Base-by-base conservation (phyloP, 768 basidiomycete genomes). In the Candolleomyces aberdarensis region DNA sequence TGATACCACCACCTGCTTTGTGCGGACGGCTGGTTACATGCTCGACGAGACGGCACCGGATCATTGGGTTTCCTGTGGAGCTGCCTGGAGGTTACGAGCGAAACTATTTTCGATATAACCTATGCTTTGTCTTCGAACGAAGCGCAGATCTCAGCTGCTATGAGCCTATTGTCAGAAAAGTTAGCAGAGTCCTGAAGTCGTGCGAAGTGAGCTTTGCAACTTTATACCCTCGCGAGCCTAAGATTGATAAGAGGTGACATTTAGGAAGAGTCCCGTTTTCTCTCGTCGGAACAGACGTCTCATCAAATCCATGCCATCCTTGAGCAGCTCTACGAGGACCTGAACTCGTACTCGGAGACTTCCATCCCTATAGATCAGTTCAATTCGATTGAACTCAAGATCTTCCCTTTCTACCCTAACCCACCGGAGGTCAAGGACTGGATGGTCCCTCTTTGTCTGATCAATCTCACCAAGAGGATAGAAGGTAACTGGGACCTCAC, bases 401-500 rank as follows among this genome's bases (percentile, higher is more conserved):
- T 98, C 48, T 94, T 98, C 63, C 96, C 97, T 0, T 96, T 95
- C 75, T 96, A 96, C 66, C 94, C 94, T 20, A 98, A 98, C 66
- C 96, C 97, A 17, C 89, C 90, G 0, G 78, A 81, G 3, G 92
- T 98, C 13, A 84, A 88, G 64, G 92, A 97, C 67, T 99, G 97
- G 97, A 88, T 92, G 77, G 97, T 98, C 1, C 97, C 97, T 0
- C 78, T 98, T 7, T 86, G 94, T 1, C 80, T 98, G 6, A 91
- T 97, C 61, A 89, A 92, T 67, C 78, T 98, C 32, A 78, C 83
- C 1, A 91, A 86, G 64, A 80, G 94, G 62, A 82, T 88, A 32
- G 93, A 97, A 67, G 87, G 87, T 20, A 96, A 94, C 66, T 98
- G 97, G 97, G 97, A 99, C 74, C 79, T 98, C 44, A 96, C 97